These are phyloP conservation scores for Pyrenochaeta sp. DNA, from an alignment of 2,329 filamentous ascomycete species.

Conservation along the genomic window DNA sequence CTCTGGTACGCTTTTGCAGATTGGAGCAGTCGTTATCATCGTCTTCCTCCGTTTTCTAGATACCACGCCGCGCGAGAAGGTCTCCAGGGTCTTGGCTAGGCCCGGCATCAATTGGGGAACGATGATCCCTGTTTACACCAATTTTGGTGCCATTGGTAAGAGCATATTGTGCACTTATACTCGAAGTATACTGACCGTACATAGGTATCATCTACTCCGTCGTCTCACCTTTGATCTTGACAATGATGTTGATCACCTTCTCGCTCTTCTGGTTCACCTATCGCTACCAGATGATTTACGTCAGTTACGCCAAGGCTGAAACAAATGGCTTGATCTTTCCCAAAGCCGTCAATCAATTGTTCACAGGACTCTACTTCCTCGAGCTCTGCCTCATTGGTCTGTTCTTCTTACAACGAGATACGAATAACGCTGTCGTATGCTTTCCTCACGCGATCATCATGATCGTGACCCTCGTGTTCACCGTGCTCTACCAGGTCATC, in stretches of 20 bases:
- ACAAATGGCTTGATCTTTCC: constrained; percentile 94
- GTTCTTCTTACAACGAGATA: constrained; percentile 79
- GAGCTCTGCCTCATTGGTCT: constrained; percentile 88
- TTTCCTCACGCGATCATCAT: constrained; percentile 83
- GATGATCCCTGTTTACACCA: constrained; percentile 96
- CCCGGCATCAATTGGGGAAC: constrained; percentile 86
- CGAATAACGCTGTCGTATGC: constrained; percentile 65
- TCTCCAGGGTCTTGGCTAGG: constrained; percentile 81
- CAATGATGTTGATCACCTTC: constrained; percentile 95
- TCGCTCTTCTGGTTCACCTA: constrained; percentile 91
- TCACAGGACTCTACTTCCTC: constrained; percentile 94
- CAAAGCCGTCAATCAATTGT: constrained; percentile 91
- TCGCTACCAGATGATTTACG: constrained; percentile 96
- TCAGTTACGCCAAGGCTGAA: constrained; percentile 87
- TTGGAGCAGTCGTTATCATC: constrained; percentile 80
- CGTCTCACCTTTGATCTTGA: constrained; percentile 85
- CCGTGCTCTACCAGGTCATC: constrained; percentile 78
- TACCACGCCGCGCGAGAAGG: constrained; percentile 83
- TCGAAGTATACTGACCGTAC: constrained; percentile 9
- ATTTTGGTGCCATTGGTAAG: constrained; percentile 87
- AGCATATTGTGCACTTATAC: not conserved
- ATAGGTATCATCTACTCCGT: constrained; percentile 81
- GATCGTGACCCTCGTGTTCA: constrained; percentile 77
- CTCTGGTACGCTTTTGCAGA: constrained; percentile 85
- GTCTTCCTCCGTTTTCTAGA: constrained; percentile 82